These are phyloP conservation scores for Wickerhamiella pararugosa DNA, from an alignment of 1,139 yeast species.

Conservation along the genomic window DNA sequence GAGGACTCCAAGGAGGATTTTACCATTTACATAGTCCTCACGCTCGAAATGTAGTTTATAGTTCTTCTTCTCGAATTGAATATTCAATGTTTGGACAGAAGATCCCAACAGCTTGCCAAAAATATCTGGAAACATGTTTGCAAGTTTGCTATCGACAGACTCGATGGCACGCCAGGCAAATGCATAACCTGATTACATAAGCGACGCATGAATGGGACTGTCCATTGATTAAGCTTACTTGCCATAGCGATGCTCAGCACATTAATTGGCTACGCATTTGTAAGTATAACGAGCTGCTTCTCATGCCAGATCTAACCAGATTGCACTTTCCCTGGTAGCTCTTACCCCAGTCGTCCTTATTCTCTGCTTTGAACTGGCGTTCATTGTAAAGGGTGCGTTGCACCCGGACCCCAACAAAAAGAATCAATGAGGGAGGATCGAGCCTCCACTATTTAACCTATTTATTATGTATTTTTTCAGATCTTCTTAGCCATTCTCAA, in stretches of 20 bases:
- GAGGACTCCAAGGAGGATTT: constrained; percentile 50
- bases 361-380: constrained; percentile 16
- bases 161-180: neutral
- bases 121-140: neutral
- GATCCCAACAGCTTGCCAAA: constrained; percentile 1
- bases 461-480: neutral
- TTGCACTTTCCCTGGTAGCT: constrained; percentile 17
- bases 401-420: constrained; percentile 1
- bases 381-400: constrained; percentile 7
- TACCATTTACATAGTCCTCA: constrained; percentile 59
- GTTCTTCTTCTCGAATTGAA: constrained; percentile 16
- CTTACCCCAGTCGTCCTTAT: constrained; percentile 16
- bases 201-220: too few species aligned
- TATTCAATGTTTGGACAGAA: constrained; percentile 10
- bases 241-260: constrained; percentile 1
- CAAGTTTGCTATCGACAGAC: neutral
- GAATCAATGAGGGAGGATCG: neutral
- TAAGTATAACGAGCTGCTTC: constrained; percentile 1
- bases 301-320: constrained; percentile 8
- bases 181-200: neutral
- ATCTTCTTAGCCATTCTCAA: neutral
- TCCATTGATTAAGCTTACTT: neutral
- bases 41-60: constrained; percentile 52
- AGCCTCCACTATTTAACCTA: neutral
- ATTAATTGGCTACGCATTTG: constrained; percentile 6